Percentiles rank a stretch among this genome's conserved stretches.
These are phyloP conservation scores for Tubosaeta sp. DNA, from an alignment of 768 basidiomycete species.

Conservation along the genomic window DNA sequence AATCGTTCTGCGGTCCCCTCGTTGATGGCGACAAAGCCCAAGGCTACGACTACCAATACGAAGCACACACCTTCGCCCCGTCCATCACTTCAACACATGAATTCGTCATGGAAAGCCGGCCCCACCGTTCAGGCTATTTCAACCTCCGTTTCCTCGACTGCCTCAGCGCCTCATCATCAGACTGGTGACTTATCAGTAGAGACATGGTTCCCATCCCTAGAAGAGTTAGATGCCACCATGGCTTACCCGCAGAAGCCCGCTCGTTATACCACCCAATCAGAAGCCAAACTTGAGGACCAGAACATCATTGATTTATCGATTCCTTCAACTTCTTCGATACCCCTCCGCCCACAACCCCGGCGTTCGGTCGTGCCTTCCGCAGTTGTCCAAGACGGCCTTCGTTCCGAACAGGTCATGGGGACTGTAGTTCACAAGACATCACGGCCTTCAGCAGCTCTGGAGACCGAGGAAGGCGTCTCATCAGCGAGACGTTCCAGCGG, in stretches of 20 bases:
- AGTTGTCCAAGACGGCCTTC: constrained; percentile 36
- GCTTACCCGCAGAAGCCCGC: constrained; percentile 23
- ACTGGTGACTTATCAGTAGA: constrained; percentile 51
- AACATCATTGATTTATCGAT: constrained; percentile 21
- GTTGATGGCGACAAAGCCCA: constrained; percentile 16
- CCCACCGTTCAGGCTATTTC: constrained; percentile 22
- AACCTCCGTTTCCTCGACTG: constrained; percentile 35
- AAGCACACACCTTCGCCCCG: constrained; percentile 30
- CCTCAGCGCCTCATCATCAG: constrained; percentile 31
- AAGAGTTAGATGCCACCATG: constrained; percentile 68
- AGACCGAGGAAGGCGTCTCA: constrained; percentile 14
- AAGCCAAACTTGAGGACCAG: constrained; percentile 10
- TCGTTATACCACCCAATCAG: constrained; percentile 15
- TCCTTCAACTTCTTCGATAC: constrained; percentile 20
- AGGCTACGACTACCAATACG: constrained; percentile 9
- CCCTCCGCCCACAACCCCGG: constrained; percentile 18
- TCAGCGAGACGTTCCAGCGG: constrained; percentile 15
- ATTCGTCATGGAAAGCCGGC: constrained; percentile 18
- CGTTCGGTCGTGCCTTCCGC: constrained; percentile 13
- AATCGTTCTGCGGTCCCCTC: constrained; percentile 18
- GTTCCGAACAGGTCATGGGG: constrained; percentile 57
- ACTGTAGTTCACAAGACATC: constrained; percentile 43
- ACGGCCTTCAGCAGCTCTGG: constrained; percentile 7
- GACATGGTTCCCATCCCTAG: constrained; percentile 81
- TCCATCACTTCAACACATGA: constrained; percentile 15